Percentiles rank a stretch among this genome's conserved stretches.
Evolutionary conservation across 148 eudicot species (phyloP).

Genomic region (Camellia lanceoleosa): DNA sequence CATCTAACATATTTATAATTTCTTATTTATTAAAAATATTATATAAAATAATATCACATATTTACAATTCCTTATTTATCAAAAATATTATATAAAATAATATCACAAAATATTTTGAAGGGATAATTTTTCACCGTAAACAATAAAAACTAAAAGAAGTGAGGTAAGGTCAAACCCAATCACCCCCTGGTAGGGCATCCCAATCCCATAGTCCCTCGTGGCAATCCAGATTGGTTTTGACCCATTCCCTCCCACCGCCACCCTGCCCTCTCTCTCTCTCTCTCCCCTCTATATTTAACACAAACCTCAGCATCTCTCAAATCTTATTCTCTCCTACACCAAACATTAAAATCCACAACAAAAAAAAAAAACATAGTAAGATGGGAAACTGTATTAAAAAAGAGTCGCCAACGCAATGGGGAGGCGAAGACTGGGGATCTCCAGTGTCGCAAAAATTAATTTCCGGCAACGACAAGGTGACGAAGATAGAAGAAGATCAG

Average conservation of each 20-base stretch:
- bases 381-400: conserved; percentile 7
- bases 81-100: no score
- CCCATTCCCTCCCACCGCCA: background rate
- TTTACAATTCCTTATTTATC: no score
- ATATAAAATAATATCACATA: no score
- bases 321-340: background rate
- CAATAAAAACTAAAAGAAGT: no score
- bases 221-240: background rate
- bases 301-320: background rate
- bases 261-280: background rate
- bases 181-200: no score
- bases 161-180: no score
- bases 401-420: conserved; percentile 27
- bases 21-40: no score
- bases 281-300: background rate
- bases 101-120: no score
- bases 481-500: background rate
- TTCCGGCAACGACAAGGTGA: background rate
- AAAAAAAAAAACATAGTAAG: conserved; percentile 4
- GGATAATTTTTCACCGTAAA: no score
- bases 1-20: no score
- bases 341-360: background rate
- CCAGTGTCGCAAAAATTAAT: background rate
- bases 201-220: no score
- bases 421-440: conserved; percentile 32